These are phyloP conservation scores for Ambrosiella xylebori DNA, from an alignment of 2,329 filamentous ascomycete genomes.

Conservation along the genomic window DNA sequence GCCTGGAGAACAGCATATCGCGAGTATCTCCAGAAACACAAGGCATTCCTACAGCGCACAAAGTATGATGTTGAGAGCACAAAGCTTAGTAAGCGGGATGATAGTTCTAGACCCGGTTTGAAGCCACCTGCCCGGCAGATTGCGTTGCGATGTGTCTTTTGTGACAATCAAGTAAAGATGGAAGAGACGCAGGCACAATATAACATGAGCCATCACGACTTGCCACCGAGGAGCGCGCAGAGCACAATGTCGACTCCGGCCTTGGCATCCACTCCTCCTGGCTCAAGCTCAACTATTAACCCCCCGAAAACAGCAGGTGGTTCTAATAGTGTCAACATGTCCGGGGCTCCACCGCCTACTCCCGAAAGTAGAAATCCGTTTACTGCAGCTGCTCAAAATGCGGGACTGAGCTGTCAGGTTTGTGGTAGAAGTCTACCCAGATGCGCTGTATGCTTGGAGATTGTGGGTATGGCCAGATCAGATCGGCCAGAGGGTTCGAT, in stretches of 20 bases:
- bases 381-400: constrained; percentile 37
- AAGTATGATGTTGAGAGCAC: constrained; percentile 66
- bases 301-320: constrained; percentile 1
- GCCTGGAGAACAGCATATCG: constrained; percentile 59
- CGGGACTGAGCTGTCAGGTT: constrained; percentile 47
- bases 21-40: constrained; percentile 55
- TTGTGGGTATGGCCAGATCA: constrained; percentile 46
- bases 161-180: constrained; percentile 39
- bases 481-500: constrained; percentile 36
- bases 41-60: constrained; percentile 54
- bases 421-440: constrained; percentile 50
- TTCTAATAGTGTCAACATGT: constrained; percentile 1
- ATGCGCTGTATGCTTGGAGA: constrained; percentile 50
- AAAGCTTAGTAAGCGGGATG: constrained; percentile 47
- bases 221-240: neutral
- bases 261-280: neutral
- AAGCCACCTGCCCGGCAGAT: constrained; percentile 52
- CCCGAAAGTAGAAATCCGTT: constrained; percentile 31
- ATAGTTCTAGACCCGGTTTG: constrained; percentile 35
- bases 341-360: neutral
- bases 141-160: constrained; percentile 60
- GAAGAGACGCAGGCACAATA: neutral
- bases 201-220: neutral
- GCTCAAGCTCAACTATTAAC: neutral
- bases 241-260: constrained; percentile 6